Evolutionary conservation across 768 basidiomycete species (phyloP), one percentile per base, ranked within the genome.

Genomic region (Russula lepida): DNA sequence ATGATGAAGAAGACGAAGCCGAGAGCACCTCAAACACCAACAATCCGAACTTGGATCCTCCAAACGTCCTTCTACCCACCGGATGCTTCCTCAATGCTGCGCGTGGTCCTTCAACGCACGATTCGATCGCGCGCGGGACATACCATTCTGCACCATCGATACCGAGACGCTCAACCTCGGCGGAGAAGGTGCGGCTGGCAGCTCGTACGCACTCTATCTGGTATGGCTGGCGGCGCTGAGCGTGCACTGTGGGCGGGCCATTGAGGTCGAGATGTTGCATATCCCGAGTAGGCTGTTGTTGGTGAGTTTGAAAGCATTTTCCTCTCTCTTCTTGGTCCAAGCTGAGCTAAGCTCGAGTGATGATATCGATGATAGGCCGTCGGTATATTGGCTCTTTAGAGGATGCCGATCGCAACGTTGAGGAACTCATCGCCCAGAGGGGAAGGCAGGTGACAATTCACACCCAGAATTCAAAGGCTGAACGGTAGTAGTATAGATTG

Each of bases 271-370:
- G 72, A 81, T 77, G 27, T 71, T 98, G 66, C 77, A 95, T 62
- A 95, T 98, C 13, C 95, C 95, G 1, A 92, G 89, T 71, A 97
- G 92, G 90, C 88, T 0, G 80, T 97, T 54, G 73, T 95, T 32
- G 94, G 95, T 93, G 54, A 39, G 56, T 60, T 44, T 44, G 43
- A 21, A 9, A 21, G 0, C 8, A 11, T n/a, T 64, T 60, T 7
- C 39, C 11, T 12, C 25, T 9, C 39, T 8, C n/a, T 53, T 17
- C 27, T 19, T 28, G 3, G 7, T 11, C 25, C n/a, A n/a, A n/a
- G n/a, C n/a, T 54, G 48, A 49, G 41, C 50, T 46, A 39, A 32
- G 19, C 37, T 58, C 57, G 48, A 23, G 37, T 58, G 21, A n/a
- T n/a, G n/a, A n/a, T n/a, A n/a, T n/a, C n/a, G n/a, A n/a, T n/a